Evolutionary conservation across 2,329 filamentous ascomycete species (phyloP).

Genomic region (Trichophyton verrucosum): DNA sequence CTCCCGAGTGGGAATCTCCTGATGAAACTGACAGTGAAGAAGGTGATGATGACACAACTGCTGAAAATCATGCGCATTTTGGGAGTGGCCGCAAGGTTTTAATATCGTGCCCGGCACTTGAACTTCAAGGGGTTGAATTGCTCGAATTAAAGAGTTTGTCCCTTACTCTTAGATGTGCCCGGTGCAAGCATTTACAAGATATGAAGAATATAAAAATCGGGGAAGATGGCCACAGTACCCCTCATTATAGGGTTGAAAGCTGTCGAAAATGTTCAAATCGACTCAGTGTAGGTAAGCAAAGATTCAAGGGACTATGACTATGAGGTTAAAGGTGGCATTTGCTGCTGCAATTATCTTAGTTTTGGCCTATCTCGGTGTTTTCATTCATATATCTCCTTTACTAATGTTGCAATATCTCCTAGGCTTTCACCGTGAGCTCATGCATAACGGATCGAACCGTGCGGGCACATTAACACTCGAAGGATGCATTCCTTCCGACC

Average conservation of each 20-base stretch:
- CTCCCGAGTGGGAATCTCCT: constrained; percentile 57
- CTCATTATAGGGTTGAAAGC: constrained; percentile 33
- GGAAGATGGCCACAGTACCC: constrained; percentile 27
- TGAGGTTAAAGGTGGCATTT: background rate
- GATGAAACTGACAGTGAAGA: constrained; percentile 35
- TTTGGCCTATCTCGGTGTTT: background rate
- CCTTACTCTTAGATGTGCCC: constrained; percentile 62
- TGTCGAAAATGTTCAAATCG: constrained; percentile 45
- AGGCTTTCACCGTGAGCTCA: constrained; percentile 54
- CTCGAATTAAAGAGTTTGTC: constrained; percentile 56
- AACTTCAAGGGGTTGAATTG: constrained; percentile 65
- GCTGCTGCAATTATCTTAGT: background rate
- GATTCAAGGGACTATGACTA: background rate
- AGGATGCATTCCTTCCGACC: constrained; percentile 61
- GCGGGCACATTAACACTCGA: constrained; percentile 68
- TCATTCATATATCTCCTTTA: background rate
- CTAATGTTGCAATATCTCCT: constrained; percentile 3
- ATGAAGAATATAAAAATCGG: constrained; percentile 52
- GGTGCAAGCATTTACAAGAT: constrained; percentile 64
- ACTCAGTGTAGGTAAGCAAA: constrained; percentile 33
- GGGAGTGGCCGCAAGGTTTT: constrained; percentile 57
- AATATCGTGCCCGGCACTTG: constrained; percentile 64
- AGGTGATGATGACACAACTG: constrained; percentile 28
- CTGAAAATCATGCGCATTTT: constrained; percentile 22
- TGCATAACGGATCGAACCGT: constrained; percentile 60